A percentile compares a stretch with the other conserved stretches of the same genome.
These are phyloP conservation scores for Saccharomycopsis oosterbeekiorum DNA, from an alignment of 805 yeast genomes.

Conservation along the genomic window DNA sequence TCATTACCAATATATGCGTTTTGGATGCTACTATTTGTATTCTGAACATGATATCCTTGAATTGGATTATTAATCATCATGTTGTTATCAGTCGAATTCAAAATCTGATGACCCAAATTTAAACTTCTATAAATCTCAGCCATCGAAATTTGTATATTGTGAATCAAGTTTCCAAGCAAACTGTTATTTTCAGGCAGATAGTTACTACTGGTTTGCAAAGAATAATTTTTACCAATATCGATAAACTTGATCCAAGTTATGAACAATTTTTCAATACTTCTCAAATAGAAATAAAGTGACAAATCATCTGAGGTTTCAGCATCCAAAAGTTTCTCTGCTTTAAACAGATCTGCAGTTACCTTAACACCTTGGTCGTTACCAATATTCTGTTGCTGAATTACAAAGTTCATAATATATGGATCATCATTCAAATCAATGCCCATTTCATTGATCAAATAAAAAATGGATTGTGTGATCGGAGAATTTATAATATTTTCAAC, in stretches of 20 bases:
- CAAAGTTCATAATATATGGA: neutral
- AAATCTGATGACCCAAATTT: conserved; percentile 3
- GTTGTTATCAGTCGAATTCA: neutral
- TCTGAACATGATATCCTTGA: neutral
- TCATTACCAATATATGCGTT: neutral
- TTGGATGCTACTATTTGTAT: neutral
- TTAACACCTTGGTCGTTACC: neutral
- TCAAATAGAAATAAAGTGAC: conserved; percentile 16
- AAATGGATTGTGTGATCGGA: conserved; percentile 21
- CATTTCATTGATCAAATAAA: conserved; percentile 20
- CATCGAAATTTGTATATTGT: conserved; percentile 15
- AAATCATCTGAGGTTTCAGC: conserved; percentile 3
- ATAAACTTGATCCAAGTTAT: conserved; percentile 18
- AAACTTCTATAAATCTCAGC: conserved; percentile 8
- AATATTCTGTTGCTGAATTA: neutral
- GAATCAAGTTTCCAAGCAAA: conserved; percentile 13
- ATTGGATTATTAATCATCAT: neutral
- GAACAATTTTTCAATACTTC: conserved; percentile 16
- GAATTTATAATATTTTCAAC: conserved; percentile 9
- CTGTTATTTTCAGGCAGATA: conserved; percentile 2
- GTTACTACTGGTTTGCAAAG: conserved; percentile 7
- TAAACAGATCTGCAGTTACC: neutral
- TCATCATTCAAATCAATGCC: conserved; percentile 14
- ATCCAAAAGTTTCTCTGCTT: conserved; percentile 1
- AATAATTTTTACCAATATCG: conserved; percentile 16